Percentiles rank a stretch among this genome's conserved stretches.
These are phyloP conservation scores for Pistacia integerrima DNA, from an alignment of 345 rosid species.

Conservation along the genomic window DNA sequence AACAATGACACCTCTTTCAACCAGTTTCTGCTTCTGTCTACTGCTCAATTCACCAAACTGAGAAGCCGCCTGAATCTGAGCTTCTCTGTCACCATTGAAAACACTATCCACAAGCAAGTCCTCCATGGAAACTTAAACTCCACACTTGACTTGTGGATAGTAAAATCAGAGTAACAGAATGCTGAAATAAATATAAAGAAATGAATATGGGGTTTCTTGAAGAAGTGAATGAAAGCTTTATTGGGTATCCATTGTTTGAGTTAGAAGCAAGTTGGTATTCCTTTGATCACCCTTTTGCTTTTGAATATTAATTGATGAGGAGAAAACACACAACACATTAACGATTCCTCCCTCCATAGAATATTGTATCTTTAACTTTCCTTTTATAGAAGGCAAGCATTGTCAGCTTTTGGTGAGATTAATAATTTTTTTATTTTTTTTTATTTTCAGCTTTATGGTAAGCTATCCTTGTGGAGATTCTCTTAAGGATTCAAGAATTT, in stretches of 20 bases:
- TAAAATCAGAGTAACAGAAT: conserved; percentile 3
- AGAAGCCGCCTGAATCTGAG: conserved; percentile 64
- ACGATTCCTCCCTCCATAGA: too few relatives aligned
- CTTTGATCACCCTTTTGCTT: conserved; percentile 27
- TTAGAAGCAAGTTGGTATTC: conserved; percentile 60
- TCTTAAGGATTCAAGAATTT: background rate
- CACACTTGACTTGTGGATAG: background rate
- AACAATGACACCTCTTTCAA: conserved; percentile 62
- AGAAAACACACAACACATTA: too few relatives aligned
- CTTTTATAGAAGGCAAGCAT: conserved; percentile 55
- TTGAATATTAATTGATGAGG: too few relatives aligned
- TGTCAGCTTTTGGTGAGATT: conserved; percentile 8
- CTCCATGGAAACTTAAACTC: conserved; percentile 44
- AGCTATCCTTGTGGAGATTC: background rate
- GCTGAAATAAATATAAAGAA: conserved; percentile 15
- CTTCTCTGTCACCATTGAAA: conserved; percentile 50
- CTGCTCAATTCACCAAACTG: conserved; percentile 48
- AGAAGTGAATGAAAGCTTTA: conserved; percentile 51
- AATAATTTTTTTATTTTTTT: background rate
- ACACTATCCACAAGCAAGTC: conserved; percentile 55
- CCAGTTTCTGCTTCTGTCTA: conserved; percentile 59
- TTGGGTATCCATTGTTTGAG: conserved; percentile 82
- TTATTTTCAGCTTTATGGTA: background rate
- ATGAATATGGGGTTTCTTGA: conserved; percentile 52
- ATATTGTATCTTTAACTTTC: conserved; percentile 50